phyloP scores from a whole-genome alignment of 371 early-diverging fungal genomes.

The Haplosporangium sp. region DNA sequence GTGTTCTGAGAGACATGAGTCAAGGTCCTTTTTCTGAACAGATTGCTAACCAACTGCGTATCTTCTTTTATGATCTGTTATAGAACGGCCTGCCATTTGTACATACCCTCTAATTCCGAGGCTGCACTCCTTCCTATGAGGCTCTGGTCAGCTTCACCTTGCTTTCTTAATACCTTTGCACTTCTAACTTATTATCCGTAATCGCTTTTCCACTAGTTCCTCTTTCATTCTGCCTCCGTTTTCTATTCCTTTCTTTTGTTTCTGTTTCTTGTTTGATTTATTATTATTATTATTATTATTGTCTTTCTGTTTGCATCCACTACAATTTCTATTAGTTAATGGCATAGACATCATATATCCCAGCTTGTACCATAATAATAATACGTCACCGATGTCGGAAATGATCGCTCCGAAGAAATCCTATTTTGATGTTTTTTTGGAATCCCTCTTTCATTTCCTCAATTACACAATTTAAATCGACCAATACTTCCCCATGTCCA shows the following conservation, averaged over 20 bases:
- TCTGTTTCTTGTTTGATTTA: no score
- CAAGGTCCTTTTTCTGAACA: background rate
- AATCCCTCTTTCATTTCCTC: background rate
- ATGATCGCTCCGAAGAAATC: background rate
- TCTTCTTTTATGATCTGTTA: background rate
- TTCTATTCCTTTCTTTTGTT: no score
- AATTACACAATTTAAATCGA: background rate
- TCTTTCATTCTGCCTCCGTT: background rate
- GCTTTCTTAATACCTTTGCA: background rate
- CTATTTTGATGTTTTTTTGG: background rate
- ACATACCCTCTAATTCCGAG: conserved; percentile 8
- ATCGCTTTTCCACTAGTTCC: background rate
- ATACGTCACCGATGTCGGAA: no score
- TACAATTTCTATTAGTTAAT: no score
- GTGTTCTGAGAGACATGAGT: no score
- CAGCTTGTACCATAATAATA: no score
- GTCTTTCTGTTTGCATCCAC: no score
- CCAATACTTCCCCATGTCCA: conserved; percentile 22
- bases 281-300: background rate
- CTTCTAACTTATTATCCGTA: background rate
- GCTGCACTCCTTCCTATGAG: background rate
- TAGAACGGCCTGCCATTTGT: conserved; percentile 28
- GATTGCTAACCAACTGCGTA: background rate
- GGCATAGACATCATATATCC: no score
- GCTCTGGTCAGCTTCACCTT: no score